These are phyloP conservation scores for Colletotrichum falcatum DNA, from an alignment of 2,329 filamentous ascomycete species.

Conservation along the genomic window DNA sequence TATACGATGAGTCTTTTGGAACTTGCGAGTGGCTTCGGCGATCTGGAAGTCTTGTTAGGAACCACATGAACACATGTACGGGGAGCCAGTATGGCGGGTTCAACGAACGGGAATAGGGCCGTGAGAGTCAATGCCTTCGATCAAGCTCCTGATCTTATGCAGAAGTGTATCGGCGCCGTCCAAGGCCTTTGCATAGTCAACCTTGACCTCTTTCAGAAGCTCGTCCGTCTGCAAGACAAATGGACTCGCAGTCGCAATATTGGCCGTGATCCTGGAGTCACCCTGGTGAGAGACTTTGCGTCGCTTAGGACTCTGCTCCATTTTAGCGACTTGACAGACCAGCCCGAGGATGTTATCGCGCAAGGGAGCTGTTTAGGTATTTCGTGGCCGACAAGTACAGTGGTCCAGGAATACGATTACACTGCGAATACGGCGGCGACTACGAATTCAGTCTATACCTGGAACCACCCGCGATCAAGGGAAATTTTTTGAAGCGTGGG, in stretches of 20 bases:
- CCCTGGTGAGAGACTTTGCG: slow-evolving; percentile 60
- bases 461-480: slow-evolving; percentile 12
- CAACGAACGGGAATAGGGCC: slow-evolving; percentile 62
- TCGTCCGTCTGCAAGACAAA: slow-evolving; percentile 72
- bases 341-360: neutral
- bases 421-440: neutral
- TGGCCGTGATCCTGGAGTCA: slow-evolving; percentile 52
- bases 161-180: slow-evolving; percentile 62
- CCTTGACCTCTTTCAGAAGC: slow-evolving; percentile 65
- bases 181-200: slow-evolving; percentile 64
- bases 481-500: slow-evolving; percentile 41
- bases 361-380: slow-evolving; percentile 7
- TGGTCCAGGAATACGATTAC: neutral
- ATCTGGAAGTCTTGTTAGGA: slow-evolving; percentile 62
- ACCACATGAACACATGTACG: neutral
- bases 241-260: slow-evolving; percentile 62
- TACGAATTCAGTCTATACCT: neutral
- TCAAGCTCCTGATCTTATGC: slow-evolving; percentile 63
- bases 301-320: slow-evolving; percentile 62
- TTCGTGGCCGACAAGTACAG: slow-evolving; percentile 21
- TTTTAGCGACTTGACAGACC: slow-evolving; percentile 43
- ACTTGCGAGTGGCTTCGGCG: slow-evolving; percentile 72
- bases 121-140: slow-evolving; percentile 64
- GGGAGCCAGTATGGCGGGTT: slow-evolving; percentile 7
- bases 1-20: slow-evolving; percentile 76